A percentile compares a stretch with the other conserved stretches of the same genome.
Conservation (phyloP, 306 rosid species). For the Vigna angularis region DNA sequence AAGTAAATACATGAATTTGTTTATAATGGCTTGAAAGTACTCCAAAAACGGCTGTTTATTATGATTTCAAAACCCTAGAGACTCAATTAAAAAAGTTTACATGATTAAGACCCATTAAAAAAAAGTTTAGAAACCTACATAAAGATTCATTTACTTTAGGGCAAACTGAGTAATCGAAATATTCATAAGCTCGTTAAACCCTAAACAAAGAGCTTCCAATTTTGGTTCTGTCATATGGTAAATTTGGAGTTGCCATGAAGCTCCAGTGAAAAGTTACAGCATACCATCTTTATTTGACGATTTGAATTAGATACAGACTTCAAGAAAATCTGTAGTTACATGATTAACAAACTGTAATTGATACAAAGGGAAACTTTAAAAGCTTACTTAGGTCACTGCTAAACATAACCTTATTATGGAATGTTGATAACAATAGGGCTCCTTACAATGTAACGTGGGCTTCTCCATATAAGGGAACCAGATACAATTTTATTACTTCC, state of each 20-base stretch:
- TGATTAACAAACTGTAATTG: conserved; percentile 9
- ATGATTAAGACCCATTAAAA: no score
- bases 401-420: conserved; percentile 32
- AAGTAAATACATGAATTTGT: no score
- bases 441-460: conserved; percentile 58
- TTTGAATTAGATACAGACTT: neutral
- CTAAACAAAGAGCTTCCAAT: neutral
- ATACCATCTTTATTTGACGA: conserved; percentile 33
- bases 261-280: neutral
- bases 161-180: no score
- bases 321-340: neutral
- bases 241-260: neutral
- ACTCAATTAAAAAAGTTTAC: no score
- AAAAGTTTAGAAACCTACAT: no score
- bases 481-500: conserved; percentile 53
- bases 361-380: neutral
- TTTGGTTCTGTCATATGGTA: neutral
- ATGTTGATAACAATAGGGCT: conserved; percentile 80
- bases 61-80: no score
- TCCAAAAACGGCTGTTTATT: no score
- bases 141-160: no score
- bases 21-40: no score
- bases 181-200: no score
- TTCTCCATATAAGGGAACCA: conserved; percentile 73
- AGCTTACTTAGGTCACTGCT: conserved; percentile 2